A percentile compares a stretch with the other conserved stretches of the same genome.
phyloP scores from a whole-genome alignment of 306 rosid species.

The Dalbergia oliveri region DNA sequence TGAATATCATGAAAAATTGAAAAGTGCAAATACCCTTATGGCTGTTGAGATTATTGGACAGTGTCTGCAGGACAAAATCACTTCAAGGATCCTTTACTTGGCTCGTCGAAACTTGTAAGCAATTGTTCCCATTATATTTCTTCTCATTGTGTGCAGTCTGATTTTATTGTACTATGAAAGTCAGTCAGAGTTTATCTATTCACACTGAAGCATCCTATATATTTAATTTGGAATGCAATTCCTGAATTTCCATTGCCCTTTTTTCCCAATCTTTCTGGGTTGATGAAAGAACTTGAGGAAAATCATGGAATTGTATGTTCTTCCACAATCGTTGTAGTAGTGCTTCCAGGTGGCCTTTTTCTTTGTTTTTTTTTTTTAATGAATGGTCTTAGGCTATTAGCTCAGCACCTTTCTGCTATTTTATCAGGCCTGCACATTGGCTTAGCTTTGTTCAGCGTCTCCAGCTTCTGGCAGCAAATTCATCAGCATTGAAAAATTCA shows the following conservation, averaged over 20 bases:
- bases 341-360: slow-evolving; percentile 23
- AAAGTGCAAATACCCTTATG: slow-evolving; percentile 68
- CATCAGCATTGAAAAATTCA: slow-evolving; percentile 77
- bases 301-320: not conserved
- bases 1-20: slow-evolving; percentile 64
- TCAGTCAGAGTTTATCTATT: slow-evolving; percentile 22
- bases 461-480: slow-evolving; percentile 69
- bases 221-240: slow-evolving; percentile 24
- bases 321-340: not conserved
- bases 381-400: slow-evolving; percentile 24
- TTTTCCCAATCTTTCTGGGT: slow-evolving; percentile 3
- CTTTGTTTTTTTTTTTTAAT: not conserved
- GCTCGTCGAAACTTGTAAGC: slow-evolving; percentile 83
- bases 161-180: not conserved
- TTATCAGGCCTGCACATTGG: slow-evolving; percentile 87
- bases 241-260: slow-evolving; percentile 16
- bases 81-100: slow-evolving; percentile 78
- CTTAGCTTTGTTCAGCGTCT: slow-evolving; percentile 66
- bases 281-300: slow-evolving; percentile 39
- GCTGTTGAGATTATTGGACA: slow-evolving; percentile 82
- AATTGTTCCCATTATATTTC: slow-evolving; percentile 26
- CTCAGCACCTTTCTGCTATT: slow-evolving; percentile 38
- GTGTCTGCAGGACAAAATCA: slow-evolving; percentile 73
- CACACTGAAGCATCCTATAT: slow-evolving; percentile 17
- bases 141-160: slow-evolving; percentile 11